Percentiles rank a stretch among this genome's conserved stretches.
These are phyloP conservation scores for Solanum rostratum DNA, from an alignment of 257 asterid species.

Conservation along the genomic window DNA sequence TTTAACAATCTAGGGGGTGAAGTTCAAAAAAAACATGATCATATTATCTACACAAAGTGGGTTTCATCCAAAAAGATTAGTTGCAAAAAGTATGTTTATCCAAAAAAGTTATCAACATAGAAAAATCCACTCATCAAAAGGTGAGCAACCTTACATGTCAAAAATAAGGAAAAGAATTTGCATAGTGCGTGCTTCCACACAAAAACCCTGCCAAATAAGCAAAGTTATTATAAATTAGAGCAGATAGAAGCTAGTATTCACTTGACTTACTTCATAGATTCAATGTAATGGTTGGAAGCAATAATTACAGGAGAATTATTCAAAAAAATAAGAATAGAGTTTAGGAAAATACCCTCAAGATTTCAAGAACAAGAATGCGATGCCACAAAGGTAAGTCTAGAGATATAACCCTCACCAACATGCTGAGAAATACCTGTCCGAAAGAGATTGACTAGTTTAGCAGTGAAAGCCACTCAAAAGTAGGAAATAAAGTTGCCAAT, in stretches of 20 bases:
- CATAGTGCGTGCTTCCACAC: conserved; percentile 96
- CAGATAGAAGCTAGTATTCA: background rate
- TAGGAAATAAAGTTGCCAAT: background rate
- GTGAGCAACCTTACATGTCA: conserved; percentile 69
- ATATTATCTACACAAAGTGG: background rate
- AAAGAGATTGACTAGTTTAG: conserved; percentile 3
- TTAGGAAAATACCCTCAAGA: conserved; percentile 68
- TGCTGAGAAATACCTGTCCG: conserved; percentile 91
- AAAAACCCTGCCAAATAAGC: conserved; percentile 64
- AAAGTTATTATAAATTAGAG: conserved; percentile 11
- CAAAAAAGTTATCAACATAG: background rate
- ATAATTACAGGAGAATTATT: background rate
- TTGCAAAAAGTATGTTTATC: background rate
- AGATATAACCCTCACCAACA: conserved; percentile 74
- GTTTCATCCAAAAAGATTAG: background rate
- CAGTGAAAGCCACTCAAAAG: background rate
- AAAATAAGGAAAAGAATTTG: conserved; percentile 84
- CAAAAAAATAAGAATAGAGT: background rate
- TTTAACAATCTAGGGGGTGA: background rate
- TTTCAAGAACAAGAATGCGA: conserved; percentile 96
- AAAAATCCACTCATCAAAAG: conserved; percentile 4
- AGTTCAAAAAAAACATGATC: no score
- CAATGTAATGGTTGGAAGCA: background rate
- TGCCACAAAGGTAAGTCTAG: conserved; percentile 98
- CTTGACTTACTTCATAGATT: background rate